phyloP scores from a whole-genome alignment of 495 filamentous ascomycete species.

The Cercophora sp. region DNA sequence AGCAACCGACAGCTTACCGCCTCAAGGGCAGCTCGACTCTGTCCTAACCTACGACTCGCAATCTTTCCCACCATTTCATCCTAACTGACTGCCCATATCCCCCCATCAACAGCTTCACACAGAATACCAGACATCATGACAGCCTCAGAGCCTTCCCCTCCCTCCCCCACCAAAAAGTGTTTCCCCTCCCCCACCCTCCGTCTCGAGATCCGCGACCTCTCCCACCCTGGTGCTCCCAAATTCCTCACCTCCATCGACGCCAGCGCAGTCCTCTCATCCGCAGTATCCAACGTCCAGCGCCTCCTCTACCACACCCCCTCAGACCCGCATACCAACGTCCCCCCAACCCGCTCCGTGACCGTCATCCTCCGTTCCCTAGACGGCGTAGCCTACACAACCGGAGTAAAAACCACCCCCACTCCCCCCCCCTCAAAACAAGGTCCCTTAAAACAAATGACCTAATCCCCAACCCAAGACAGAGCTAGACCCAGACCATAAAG shows the following conservation, averaged over 20 bases:
- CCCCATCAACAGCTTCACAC: too few relatives aligned
- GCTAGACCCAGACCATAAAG: constrained; percentile 86
- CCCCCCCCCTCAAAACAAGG: neutral
- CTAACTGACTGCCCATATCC: constrained; percentile 16
- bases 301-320: constrained; percentile 54
- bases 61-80: neutral
- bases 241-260: constrained; percentile 63
- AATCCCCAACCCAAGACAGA: constrained; percentile 40
- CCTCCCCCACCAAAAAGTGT: constrained; percentile 14
- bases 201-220: constrained; percentile 66
- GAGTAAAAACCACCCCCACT: constrained; percentile 29
- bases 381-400: constrained; percentile 86
- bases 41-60: too few relatives aligned
- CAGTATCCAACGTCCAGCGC: constrained; percentile 61
- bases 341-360: constrained; percentile 71
- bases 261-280: constrained; percentile 51
- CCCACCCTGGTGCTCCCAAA: constrained; percentile 54
- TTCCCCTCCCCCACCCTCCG: constrained; percentile 41
- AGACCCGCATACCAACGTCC: constrained; percentile 36
- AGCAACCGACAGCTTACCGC: too few relatives aligned
- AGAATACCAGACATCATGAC: too few relatives aligned
- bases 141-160: neutral
- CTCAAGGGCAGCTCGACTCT: too few relatives aligned
- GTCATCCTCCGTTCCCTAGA: constrained; percentile 73
- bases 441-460: neutral